These are phyloP conservation scores for Verticillium dahliae DNA, from an alignment of 2,329 filamentous ascomycete genomes.

Conservation along the genomic window DNA sequence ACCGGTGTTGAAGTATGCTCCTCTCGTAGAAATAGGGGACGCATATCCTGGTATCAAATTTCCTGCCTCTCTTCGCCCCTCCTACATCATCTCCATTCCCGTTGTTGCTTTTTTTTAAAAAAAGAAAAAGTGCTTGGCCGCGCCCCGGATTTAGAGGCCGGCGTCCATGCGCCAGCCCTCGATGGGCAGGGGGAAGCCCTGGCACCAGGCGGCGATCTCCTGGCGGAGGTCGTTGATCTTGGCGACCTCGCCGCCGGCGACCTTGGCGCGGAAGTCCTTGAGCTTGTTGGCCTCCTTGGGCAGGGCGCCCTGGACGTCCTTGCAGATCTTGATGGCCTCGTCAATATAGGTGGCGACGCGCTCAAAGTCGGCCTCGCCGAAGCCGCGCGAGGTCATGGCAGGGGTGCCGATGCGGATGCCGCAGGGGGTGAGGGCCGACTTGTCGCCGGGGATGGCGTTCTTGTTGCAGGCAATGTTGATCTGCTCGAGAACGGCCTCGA, in stretches of 20 bases:
- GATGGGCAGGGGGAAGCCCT: conserved; percentile 86
- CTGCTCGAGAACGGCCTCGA: conserved; percentile 93
- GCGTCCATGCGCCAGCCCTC: conserved; percentile 62
- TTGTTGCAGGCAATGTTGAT: conserved; percentile 99
- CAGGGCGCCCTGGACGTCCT: conserved; percentile 74
- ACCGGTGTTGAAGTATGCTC: conserved; percentile 4
- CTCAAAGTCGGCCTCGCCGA: conserved; percentile 87
- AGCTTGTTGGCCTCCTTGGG: conserved; percentile 99
- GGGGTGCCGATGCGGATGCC: conserved; percentile 95
- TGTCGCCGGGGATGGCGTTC: conserved; percentile 97
- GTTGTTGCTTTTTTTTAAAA: not conserved
- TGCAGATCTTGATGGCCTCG: conserved; percentile 79
- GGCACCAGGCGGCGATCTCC: conserved; percentile 85
- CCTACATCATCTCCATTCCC: not conserved
- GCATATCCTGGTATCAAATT: conserved; percentile 1
- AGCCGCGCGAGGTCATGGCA: conserved; percentile 94
- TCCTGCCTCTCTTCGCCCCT: not conserved
- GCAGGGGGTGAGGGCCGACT: conserved; percentile 88
- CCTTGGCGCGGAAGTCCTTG: conserved; percentile 98
- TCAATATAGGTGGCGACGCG: conserved; percentile 87
- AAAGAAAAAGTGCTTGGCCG: not conserved
- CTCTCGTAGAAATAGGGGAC: not conserved
- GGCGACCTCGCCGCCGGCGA: conserved; percentile 67
- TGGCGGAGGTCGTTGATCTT: conserved; percentile 82
- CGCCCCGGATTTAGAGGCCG: conserved; percentile 39